phyloP scores from a whole-genome alignment of 768 basidiomycete species.

The Epithele typhae region DNA sequence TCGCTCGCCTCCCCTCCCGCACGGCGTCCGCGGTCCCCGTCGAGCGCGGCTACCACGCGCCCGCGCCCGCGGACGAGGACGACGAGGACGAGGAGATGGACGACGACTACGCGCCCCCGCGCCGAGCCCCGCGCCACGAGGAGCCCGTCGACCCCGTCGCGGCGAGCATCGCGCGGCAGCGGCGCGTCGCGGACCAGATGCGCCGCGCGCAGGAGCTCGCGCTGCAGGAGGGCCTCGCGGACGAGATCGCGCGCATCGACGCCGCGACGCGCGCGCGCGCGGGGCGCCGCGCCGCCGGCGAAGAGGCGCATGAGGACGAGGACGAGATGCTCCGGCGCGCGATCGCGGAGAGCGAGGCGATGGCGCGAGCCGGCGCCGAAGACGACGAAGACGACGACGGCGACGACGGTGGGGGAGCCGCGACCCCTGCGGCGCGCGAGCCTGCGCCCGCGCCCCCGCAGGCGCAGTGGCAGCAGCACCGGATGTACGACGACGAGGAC shows the following conservation, averaged over 20 bases:
- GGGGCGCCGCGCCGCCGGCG: conserved; percentile 1
- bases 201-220: conserved; percentile 63
- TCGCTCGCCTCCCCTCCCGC: neutral
- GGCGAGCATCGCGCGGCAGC: conserved; percentile 64
- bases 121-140: conserved; percentile 5
- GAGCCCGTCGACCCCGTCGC: conserved; percentile 48
- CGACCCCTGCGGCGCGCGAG: neutral
- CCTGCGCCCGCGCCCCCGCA: neutral
- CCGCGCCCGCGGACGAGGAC: conserved; percentile 19
- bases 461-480: conserved; percentile 21
- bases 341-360: conserved; percentile 55
- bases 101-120: neutral
- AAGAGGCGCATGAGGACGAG: conserved; percentile 41
- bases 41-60: conserved; percentile 10
- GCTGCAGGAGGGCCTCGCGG: conserved; percentile 52
- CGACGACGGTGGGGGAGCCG: too few relatives aligned
- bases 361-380: conserved; percentile 32
- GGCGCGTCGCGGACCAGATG: conserved; percentile 58
- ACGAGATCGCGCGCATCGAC: conserved; percentile 27
- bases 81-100: conserved; percentile 19
- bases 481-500: conserved; percentile 84
- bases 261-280: conserved; percentile 10
- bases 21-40: neutral
- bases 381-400: conserved; percentile 20
- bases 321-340: conserved; percentile 52